Conservation (phyloP, 1,284 basidiomycete species). For the Porodaedalea pini region DNA sequence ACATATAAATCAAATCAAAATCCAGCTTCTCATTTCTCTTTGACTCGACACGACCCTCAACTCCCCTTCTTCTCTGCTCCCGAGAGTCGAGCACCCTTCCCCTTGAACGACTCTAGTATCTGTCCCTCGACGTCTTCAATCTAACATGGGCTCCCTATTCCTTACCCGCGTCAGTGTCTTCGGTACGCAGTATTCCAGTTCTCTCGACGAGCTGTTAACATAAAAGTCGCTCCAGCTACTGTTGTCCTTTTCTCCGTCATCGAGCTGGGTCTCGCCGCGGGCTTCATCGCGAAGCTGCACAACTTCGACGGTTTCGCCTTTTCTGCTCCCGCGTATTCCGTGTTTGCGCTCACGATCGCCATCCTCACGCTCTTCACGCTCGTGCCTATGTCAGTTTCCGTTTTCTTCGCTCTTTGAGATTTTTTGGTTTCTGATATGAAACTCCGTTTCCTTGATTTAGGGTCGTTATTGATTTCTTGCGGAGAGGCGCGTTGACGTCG, state of each 20-base stretch:
- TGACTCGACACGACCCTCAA: neutral
- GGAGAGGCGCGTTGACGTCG: conserved; percentile 42
- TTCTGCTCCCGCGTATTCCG: neutral
- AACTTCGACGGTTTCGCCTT: conserved; percentile 1
- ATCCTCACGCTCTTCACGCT: conserved; percentile 19
- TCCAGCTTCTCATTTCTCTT: neutral
- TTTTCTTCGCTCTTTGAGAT: neutral
- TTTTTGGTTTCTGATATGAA: neutral
- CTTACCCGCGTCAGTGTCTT: conserved; percentile 11
- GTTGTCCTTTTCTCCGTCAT: conserved; percentile 21
- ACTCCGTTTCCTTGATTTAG: conserved; percentile 25
- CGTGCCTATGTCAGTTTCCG: conserved; percentile 15
- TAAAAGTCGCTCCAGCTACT: neutral
- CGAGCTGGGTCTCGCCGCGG: conserved; percentile 16
- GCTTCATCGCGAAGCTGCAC: conserved; percentile 6
- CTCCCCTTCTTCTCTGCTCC: neutral
- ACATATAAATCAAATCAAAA: neutral
- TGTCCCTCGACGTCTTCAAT: neutral
- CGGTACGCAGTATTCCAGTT: conserved; percentile 5
- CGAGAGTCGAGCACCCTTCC: neutral
- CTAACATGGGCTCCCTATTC: conserved; percentile 9
- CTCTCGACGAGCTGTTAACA: neutral
- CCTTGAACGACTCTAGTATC: neutral
- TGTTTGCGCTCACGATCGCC: conserved; percentile 19
- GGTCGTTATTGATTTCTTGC: conserved; percentile 38